Conservation (phyloP, 2,329 filamentous ascomycete species). For the Aspergillus jensenii region DNA sequence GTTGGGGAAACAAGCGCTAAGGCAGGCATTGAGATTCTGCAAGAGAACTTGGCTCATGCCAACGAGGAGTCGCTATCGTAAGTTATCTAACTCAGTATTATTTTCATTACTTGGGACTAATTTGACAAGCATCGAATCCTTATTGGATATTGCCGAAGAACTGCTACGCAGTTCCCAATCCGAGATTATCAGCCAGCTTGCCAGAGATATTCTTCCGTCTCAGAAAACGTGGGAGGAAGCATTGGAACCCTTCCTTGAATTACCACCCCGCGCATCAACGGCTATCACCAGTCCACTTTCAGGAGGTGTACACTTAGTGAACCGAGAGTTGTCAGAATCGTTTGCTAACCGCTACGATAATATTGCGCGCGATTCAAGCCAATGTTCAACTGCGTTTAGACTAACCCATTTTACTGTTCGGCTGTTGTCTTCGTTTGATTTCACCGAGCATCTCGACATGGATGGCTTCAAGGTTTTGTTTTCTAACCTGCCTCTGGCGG, state of each 20-base stretch:
- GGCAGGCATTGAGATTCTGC: conserved; percentile 54
- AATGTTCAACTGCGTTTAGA: conserved; percentile 70
- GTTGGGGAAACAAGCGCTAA: conserved; percentile 42
- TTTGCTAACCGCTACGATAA: conserved; percentile 26
- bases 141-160: conserved; percentile 56
- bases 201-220: conserved; percentile 61
- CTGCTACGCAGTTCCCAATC: conserved; percentile 38
- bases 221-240: conserved; percentile 64
- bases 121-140: conserved; percentile 52
- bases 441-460: conserved; percentile 32
- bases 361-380: conserved; percentile 63
- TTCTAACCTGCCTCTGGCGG: conserved; percentile 53
- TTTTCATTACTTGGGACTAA: conserved; percentile 19
- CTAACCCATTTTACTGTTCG: conserved; percentile 70
- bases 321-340: conserved; percentile 28
- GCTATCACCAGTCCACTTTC: conserved; percentile 72
- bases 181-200: conserved; percentile 27
- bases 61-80: conserved; percentile 46
- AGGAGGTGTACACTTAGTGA: conserved; percentile 67
- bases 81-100: conserved; percentile 20
- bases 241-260: conserved; percentile 52
- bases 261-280: conserved; percentile 55
- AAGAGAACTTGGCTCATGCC: conserved; percentile 51
- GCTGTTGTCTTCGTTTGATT: conserved; percentile 51
- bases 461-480: conserved; percentile 44